Evolutionary conservation across 441 rosid species (phyloP), one percentile per base, ranked within the genome.

Genomic region (Erysimum cheiri): DNA sequence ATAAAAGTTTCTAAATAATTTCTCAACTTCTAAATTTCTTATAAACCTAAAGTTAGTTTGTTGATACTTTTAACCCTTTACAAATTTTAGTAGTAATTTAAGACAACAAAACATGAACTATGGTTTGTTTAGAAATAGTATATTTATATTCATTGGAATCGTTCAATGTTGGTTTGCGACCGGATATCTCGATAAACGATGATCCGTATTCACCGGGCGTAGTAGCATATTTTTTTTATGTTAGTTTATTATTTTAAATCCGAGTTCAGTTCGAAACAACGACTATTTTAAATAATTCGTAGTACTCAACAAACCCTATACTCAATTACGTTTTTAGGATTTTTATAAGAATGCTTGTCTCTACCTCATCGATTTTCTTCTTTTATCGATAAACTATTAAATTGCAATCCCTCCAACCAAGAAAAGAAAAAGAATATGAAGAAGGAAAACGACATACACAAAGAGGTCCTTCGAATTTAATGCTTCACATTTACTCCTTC

Each of bases 401-500:
- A 74, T 44, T 67, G n/a, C 32, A 10, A 68, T 68, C 28, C 0
- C 78, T 55, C 48, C 6, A 47, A 62, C 70, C 78, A 63, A 75
- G 74, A 61, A 69, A 53, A 15, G 6, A 47, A 33, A 47, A 26
- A 68, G 59, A 74, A 60, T 62, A 74, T 41, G 47, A 55, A 56
- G 3, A 48, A 11, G 70, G 78, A 74, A 74, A 74, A 74, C 70
- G 70, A 74, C 78, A 68, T 61, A 29, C 70, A 55, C 40, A 74
- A 74, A 69, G 65, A 69, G 46, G 28, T 69, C 74, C 33, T 39
- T 62, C 6, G 61, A 56, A 69, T 63, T 75, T 63, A 69, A 48
- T 75, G 78, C 74, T 69, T 75, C 74, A 62, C 74, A 75, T 75
- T 75, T 75, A 75, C 78, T 75, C 62, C 66, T 69, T 63, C 78